Percentiles rank a stretch among this genome's conserved stretches.
phyloP scores from a whole-genome alignment of 139 green algal species.

The Volvox reticuliferus region DNA sequence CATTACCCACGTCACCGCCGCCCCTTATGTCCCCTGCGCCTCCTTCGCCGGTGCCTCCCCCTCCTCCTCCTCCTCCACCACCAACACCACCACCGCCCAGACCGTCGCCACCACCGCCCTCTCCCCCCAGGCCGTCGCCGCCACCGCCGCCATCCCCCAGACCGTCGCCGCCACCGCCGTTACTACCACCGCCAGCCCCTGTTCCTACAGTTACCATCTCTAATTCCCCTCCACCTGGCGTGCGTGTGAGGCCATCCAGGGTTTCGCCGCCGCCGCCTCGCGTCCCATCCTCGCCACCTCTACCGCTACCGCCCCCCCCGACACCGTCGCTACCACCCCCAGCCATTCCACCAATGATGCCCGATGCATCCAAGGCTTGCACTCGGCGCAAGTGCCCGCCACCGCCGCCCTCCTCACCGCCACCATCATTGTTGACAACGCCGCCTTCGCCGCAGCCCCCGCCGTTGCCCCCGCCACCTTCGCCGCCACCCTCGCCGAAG shows the following conservation, averaged over 20 bases:
- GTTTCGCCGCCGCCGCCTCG: not conserved
- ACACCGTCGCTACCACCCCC: not conserved
- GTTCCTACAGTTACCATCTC: not conserved
- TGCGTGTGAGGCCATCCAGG: not conserved
- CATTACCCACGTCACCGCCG: not conserved
- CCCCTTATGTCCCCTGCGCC: not conserved
- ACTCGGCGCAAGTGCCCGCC: not conserved
- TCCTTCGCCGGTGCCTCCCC: not conserved
- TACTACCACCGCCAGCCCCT: not conserved
- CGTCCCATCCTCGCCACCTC: not conserved
- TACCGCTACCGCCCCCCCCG: not conserved
- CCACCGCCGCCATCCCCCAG: not conserved
- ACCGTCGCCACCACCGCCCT: not conserved
- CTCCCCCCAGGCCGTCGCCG: not conserved
- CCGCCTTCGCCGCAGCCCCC: not conserved
- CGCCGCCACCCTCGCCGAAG: not conserved
- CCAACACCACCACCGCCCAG: not conserved
- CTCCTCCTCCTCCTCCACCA: not conserved
- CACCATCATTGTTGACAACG: not conserved
- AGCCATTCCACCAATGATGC: not conserved
- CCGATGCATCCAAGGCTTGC: not conserved
- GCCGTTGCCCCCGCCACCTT: not conserved
- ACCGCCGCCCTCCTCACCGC: not conserved
- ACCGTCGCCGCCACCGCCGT: not conserved
- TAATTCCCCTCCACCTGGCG: not conserved